Percentiles rank a stretch among this genome's conserved stretches.
phyloP scores from a whole-genome alignment of 305 asterid species.

The Striga hermonthica region DNA sequence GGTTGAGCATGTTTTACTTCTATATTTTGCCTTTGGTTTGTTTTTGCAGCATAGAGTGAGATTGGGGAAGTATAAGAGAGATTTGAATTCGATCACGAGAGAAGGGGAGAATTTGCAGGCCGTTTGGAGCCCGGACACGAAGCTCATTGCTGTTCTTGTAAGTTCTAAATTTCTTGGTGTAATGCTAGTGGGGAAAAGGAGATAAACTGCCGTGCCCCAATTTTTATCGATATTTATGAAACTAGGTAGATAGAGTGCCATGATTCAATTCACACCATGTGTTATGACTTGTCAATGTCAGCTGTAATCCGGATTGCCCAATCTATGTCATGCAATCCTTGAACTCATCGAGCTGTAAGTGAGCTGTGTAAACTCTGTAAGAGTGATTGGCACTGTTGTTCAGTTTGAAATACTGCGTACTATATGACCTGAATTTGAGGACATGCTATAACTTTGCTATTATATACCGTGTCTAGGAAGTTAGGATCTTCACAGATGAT shows the following conservation, averaged over 20 bases:
- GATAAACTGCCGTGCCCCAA: too few relatives aligned
- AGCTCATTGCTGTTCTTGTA: constrained; percentile 84
- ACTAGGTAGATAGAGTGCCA: too few relatives aligned
- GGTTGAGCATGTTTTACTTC: background rate
- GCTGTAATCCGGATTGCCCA: too few relatives aligned
- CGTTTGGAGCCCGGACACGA: constrained; percentile 89
- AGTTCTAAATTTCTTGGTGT: constrained; percentile 40
- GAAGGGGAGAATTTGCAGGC: constrained; percentile 93
- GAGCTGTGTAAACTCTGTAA: constrained; percentile 5
- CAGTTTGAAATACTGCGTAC: constrained; percentile 3
- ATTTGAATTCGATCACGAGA: constrained; percentile 51
- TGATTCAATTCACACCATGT: too few relatives aligned
- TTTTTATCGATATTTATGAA: too few relatives aligned
- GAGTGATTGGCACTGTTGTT: background rate
- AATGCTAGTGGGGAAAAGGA: constrained; percentile 5
- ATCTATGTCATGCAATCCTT: constrained; percentile 1
- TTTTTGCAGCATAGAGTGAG: constrained; percentile 91
- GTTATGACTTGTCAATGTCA: too few relatives aligned
- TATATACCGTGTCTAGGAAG: background rate
- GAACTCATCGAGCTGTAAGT: background rate
- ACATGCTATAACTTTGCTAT: constrained; percentile 8
- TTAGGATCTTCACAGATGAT: constrained; percentile 21
- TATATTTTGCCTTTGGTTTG: constrained; percentile 3
- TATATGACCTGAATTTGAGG: constrained; percentile 9
- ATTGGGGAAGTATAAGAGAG: constrained; percentile 83